Conservation (phyloP, 164 flowering plant species). For the Magnolia officinalis region DNA sequence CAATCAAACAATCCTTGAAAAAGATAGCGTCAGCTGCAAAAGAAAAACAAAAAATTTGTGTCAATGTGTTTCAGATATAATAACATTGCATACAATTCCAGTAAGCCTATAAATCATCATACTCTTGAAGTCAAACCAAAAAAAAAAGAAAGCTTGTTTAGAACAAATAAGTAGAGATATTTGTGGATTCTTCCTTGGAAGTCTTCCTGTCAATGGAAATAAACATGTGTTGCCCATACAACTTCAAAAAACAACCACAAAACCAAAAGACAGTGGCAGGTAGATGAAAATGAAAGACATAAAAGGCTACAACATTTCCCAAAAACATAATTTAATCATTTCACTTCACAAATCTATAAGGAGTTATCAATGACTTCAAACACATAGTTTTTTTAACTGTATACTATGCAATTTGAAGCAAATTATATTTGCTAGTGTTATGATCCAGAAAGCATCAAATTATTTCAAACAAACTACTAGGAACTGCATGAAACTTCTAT, state of each 20-base stretch:
- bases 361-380: too few relatives aligned
- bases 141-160: not conserved
- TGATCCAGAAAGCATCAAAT: too few relatives aligned
- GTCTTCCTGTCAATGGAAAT: not conserved
- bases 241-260: not conserved
- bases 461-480: too few relatives aligned
- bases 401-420: too few relatives aligned
- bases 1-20: conserved; percentile 61
- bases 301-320: too few relatives aligned
- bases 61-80: conserved; percentile 2
- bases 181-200: not conserved
- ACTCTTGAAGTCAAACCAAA: not conserved
- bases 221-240: not conserved
- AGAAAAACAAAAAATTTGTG: conserved; percentile 13
- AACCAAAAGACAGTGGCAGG: too few relatives aligned
- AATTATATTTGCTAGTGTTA: too few relatives aligned
- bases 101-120: not conserved
- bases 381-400: too few relatives aligned
- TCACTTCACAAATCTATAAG: too few relatives aligned
- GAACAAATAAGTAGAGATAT: not conserved
- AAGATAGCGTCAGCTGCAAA: conserved; percentile 70
- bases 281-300: too few relatives aligned
- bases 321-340: too few relatives aligned
- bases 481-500: too few relatives aligned
- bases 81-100: not conserved